Evolutionary conservation across 345 rosid genomes (phyloP).

Genomic region (Dimocarpus longan): DNA sequence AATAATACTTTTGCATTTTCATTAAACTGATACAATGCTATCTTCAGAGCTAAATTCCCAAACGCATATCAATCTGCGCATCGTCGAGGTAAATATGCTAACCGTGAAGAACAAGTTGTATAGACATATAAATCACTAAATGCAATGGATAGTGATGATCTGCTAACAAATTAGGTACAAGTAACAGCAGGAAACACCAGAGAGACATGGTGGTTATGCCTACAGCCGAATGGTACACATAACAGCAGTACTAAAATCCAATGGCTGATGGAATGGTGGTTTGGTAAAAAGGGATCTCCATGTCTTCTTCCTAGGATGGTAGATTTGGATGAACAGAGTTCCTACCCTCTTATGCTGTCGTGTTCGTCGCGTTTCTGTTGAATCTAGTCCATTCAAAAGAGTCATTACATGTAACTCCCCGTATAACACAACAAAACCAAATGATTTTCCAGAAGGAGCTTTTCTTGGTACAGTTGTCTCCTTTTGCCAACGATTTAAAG

Average conservation of each 20-base stretch:
- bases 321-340: slow-evolving; percentile 60
- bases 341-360: slow-evolving; percentile 56
- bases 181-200: background rate
- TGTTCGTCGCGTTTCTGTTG: slow-evolving; percentile 43
- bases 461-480: slow-evolving; percentile 67
- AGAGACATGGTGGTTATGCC: background rate
- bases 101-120: slow-evolving; percentile 8
- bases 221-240: slow-evolving; percentile 71
- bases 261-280: slow-evolving; percentile 50
- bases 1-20: background rate
- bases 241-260: slow-evolving; percentile 68
- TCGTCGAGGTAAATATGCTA: slow-evolving; percentile 5
- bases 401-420: slow-evolving; percentile 75
- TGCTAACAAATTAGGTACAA: background rate
- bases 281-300: slow-evolving; percentile 64
- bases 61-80: slow-evolving; percentile 28
- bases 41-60: background rate
- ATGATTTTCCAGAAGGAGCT: slow-evolving; percentile 40
- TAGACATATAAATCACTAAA: background rate
- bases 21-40: background rate
- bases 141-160: background rate
- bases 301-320: slow-evolving; percentile 66
- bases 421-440: slow-evolving; percentile 64
- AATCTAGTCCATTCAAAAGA: slow-evolving; percentile 45
- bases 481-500: slow-evolving; percentile 58